Base-by-base conservation (phyloP, 1,284 basidiomycete species). In the Fomitopsis palustris region DNA sequence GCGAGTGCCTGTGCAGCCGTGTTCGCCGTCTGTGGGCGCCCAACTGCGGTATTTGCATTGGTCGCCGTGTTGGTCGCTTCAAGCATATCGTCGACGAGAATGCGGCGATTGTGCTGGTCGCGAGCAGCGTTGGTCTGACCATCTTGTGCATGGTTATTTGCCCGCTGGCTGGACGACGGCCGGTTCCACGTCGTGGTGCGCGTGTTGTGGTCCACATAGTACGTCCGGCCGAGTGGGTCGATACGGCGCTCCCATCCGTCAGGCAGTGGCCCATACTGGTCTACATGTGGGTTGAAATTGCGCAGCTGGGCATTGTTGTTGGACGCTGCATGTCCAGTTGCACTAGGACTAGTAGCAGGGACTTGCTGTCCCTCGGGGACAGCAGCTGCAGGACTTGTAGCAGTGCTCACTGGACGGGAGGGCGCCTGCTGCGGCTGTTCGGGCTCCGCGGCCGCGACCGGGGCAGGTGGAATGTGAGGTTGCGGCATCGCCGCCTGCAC, bases 151-250 rank as follows among this genome's bases (percentile, higher is more conserved):
- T 78, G 69, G 31, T 74, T 74, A 62, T 79, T 81, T 41, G 76
- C 75, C 41, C 75, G 77, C 59, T 79, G 78, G 64, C 62, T 76
- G 27, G 69, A 61, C 9, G 75, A 74, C 7, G 85, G 91, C 61
- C 90, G 82, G 70, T 88, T 90, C 96, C 96, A 99, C 7, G 95
- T 95, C n/a, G 96, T 98, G 37, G 90, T 87, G 57, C 96, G 87
- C 4, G 90, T 90, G 74, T 92, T 95, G 75, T 99, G 96, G 70
- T 96, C 93, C 57, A 96, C 93, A 71, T 86, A 92, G 77, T 98
- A 99, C 19, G 90, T 86, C 53, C 97, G 81, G 2, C 90, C 92
- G 56, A 95, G 85, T 55, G 86, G 88, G 73, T 98, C 97, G 53
- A 88, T 85, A 49, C 97, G 87, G 58, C 96, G 87, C 75, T 99